phyloP scores from a whole-genome alignment of 129 eudicot species.

The Gnaphalium uliginosum region DNA sequence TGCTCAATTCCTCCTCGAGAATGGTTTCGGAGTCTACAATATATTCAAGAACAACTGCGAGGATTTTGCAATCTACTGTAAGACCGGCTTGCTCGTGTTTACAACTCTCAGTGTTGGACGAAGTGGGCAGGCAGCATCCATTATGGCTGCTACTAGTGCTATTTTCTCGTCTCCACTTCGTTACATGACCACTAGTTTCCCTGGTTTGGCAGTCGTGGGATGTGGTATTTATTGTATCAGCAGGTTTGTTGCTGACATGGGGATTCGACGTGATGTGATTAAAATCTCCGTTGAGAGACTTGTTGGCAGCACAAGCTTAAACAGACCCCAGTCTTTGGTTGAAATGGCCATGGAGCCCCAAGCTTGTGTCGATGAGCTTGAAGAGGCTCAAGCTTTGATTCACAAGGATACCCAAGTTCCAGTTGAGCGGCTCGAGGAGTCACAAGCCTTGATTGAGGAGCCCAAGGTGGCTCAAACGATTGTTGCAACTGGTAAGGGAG shows the following conservation, averaged over 20 bases:
- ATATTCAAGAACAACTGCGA: constrained; percentile 91
- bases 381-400: constrained; percentile 18
- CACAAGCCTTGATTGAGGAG: constrained; percentile 13
- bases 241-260: constrained; percentile 75
- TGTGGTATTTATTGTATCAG: constrained; percentile 76
- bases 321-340: constrained; percentile 23
- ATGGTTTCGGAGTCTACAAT: constrained; percentile 86
- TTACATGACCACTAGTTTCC: constrained; percentile 58
- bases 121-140: constrained; percentile 79
- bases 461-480: constrained; percentile 1
- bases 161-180: constrained; percentile 79
- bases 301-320: constrained; percentile 31
- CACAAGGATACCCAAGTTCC: neutral
- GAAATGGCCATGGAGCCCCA: constrained; percentile 6
- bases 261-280: constrained; percentile 75
- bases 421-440: constrained; percentile 20
- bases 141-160: constrained; percentile 78
- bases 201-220: constrained; percentile 74
- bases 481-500: constrained; percentile 7
- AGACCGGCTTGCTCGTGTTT: constrained; percentile 72
- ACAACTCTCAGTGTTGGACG: constrained; percentile 74
- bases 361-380: constrained; percentile 24
- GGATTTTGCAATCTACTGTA: constrained; percentile 91
- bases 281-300: constrained; percentile 80
- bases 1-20: constrained; percentile 68